These are phyloP conservation scores for Martiniozyma asiatica DNA, from an alignment of 1,139 yeast genomes.

Conservation along the genomic window DNA sequence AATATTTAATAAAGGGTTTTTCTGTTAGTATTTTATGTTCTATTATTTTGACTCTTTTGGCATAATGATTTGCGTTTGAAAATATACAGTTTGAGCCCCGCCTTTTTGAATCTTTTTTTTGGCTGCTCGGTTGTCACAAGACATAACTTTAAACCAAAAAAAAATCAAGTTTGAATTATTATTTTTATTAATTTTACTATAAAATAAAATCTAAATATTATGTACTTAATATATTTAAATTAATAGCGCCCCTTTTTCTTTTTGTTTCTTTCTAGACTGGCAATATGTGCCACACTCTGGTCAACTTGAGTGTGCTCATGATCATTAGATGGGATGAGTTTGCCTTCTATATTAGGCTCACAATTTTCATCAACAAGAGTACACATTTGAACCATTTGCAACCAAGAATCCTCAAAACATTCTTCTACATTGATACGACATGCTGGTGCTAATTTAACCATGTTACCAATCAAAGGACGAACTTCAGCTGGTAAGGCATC, in stretches of 20 bases:
- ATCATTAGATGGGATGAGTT: conserved; percentile 23
- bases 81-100: no score
- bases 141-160: no score
- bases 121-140: no score
- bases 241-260: conserved; percentile 24
- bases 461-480: conserved; percentile 50
- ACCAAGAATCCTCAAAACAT: conserved; percentile 72
- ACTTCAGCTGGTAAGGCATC: conserved; percentile 62
- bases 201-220: no score
- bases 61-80: no score
- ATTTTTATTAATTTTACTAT: no score
- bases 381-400: conserved; percentile 54
- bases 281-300: conserved; percentile 90
- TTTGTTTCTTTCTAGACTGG: conserved; percentile 74
- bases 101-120: no score
- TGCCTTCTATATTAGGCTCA: conserved; percentile 24
- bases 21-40: no score
- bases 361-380: conserved; percentile 34
- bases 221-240: no score
- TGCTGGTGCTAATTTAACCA: conserved; percentile 78
- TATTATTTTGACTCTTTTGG: no score
- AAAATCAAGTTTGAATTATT: no score
- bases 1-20: no score
- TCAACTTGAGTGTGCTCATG: conserved; percentile 85
- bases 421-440: conserved; percentile 79